Percentiles rank a stretch among this genome's conserved stretches.
Conservation (phyloP, 2,329 filamentous ascomycete species). For the Pseudogymnoascus sp. region DNA sequence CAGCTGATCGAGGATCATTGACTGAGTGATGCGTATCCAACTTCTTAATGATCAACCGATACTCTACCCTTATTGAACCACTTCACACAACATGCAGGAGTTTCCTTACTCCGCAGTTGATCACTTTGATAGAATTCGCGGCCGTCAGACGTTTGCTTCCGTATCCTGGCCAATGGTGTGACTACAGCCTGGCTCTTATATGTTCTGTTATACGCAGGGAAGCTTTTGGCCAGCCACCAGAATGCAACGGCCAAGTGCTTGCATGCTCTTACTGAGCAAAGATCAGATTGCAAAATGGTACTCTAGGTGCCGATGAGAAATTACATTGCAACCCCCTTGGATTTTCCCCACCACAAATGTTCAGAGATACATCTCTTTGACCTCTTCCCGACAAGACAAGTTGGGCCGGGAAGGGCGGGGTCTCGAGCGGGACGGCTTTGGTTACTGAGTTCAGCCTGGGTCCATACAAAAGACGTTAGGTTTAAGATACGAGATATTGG, state of each 20-base stretch:
- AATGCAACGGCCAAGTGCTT: not conserved
- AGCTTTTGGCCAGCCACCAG: not conserved
- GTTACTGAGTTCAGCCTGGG: not conserved
- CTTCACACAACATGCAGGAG: not conserved
- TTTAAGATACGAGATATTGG: not conserved
- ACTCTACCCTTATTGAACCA: not conserved
- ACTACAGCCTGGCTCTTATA: not conserved
- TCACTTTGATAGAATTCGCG: not conserved
- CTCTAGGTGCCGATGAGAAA: not conserved
- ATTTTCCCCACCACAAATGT: not conserved
- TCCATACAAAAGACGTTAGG: not conserved
- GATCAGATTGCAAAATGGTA: not conserved
- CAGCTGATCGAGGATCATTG: not conserved
- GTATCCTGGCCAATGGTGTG: slow-evolving; percentile 1
- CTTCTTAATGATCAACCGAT: not conserved
- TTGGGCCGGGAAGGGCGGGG: not conserved
- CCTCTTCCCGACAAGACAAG: not conserved
- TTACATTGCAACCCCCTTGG: not conserved
- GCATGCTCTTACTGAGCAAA: not conserved
- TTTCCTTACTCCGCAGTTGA: not conserved
- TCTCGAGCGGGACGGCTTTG: not conserved
- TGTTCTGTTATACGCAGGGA: not conserved
- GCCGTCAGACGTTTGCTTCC: not conserved
- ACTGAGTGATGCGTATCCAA: not conserved
- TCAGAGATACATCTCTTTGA: not conserved